A percentile compares a stretch with the other conserved stretches of the same genome.
Evolutionary conservation across 352 stramenopile species (phyloP).

Genomic region (Aphanomyces invadans): DNA sequence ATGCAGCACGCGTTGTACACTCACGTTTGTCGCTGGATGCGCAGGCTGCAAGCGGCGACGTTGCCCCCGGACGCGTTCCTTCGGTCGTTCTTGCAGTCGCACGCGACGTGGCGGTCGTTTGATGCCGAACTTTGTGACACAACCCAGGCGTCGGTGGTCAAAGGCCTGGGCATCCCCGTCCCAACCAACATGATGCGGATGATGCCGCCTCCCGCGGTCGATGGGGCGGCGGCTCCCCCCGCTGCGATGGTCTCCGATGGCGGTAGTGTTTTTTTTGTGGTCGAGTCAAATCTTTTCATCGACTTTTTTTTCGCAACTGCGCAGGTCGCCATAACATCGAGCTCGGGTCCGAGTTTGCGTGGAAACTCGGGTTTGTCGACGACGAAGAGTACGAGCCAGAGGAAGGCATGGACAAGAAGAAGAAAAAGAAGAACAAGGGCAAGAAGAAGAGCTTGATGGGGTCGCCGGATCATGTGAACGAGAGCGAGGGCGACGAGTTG

Average conservation of each 20-base stretch:
- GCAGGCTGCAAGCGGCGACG: conserved; percentile 81
- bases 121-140: conserved; percentile 53
- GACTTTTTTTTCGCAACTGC: conserved; percentile 41
- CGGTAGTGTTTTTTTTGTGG: no score
- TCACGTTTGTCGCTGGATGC: no score
- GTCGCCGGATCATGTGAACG: no score
- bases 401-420: conserved; percentile 29
- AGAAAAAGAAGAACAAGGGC: conserved; percentile 61
- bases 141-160: conserved; percentile 46
- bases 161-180: conserved; percentile 67
- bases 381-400: conserved; percentile 76
- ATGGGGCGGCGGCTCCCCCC: no score
- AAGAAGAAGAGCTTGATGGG: conserved; percentile 62
- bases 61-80: conserved; percentile 83
- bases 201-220: background rate
- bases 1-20: no score
- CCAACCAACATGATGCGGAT: conserved; percentile 44
- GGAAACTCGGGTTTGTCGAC: conserved; percentile 72
- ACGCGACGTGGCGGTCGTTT: conserved; percentile 77
- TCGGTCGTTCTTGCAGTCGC: conserved; percentile 82
- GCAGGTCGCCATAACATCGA: conserved; percentile 49
- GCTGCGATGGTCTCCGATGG: no score
- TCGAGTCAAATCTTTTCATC: no score
- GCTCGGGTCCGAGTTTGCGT: conserved; percentile 72
- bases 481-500: background rate